Percentiles rank a stretch among this genome's conserved stretches.
Conservation (phyloP, 169 alveolate species). For the Eimeria acervulina region DNA sequence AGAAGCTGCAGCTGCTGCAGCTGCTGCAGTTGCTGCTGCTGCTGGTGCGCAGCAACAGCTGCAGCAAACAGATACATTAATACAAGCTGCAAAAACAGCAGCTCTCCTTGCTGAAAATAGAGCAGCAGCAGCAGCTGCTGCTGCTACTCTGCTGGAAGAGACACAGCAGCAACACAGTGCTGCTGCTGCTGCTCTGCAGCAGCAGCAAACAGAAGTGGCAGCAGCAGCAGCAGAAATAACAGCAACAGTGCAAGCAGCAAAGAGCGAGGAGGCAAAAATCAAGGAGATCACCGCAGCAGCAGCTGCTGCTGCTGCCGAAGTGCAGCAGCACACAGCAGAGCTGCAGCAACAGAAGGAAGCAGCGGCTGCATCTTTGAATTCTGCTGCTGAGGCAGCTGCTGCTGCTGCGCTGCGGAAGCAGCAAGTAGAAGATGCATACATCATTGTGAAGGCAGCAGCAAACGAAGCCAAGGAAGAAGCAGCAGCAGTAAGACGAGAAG, state of each 20-base stretch:
- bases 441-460: neutral
- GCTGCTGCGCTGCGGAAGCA: neutral
- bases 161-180: neutral
- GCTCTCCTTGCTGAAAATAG: neutral
- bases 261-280: neutral
- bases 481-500: neutral
- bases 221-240: neutral
- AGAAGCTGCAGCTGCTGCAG: conserved; percentile 1
- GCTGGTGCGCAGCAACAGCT: neutral
- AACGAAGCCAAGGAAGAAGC: neutral
- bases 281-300: neutral
- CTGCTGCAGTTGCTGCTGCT: neutral
- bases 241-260: conserved; percentile 17
- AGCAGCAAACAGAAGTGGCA: neutral
- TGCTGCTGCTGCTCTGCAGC: conserved; percentile 5
- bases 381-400: conserved; percentile 11
- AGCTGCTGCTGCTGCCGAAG: neutral
- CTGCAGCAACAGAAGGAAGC: neutral
- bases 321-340: neutral
- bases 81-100: neutral
- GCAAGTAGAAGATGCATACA: neutral
- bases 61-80: neutral
- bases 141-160: neutral
- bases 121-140: neutral
- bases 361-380: neutral